Evolutionary conservation across 768 basidiomycete species (phyloP), one percentile per base, ranked within the genome.

Genomic region (Psilocybe subaeruginosa): DNA sequence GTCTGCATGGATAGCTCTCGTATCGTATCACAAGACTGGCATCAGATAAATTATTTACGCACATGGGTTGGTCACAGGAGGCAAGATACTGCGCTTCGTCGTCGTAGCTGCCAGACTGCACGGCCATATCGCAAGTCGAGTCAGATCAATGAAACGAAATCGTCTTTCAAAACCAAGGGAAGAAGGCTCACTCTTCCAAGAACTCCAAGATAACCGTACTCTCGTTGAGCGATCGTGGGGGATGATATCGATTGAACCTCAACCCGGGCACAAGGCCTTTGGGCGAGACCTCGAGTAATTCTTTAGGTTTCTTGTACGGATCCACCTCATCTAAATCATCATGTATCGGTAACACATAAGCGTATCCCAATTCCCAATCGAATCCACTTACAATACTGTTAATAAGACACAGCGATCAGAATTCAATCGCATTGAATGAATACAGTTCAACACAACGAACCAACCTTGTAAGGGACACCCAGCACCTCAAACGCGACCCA

Each of bases 201-300:
- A 82, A 95, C 48, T 92, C 90, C 60, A 93, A 71, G 61, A 93
- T 90, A 35, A 92, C 86, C 0, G 86, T 90, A 68, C 90, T 92
- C 71, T 94, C 93, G 70, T 93, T 90, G 11, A 93, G 73, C 0
- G 86, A 83, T 35, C 85, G 76, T 0, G 89, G 85, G 0, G 87
- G 88, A 51, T 69, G 70, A 61, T 78, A 84, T 3, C 74, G 73
- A 65, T 86, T 74, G 56, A 92, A 72, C 65, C 80, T 83, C 30
- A 91, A 67, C 0, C 81, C 91, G 0, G 92, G 92, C 1, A 95
- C 91, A 3, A 95, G 80, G 0, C 93, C 92, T 67, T 91, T 92
- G 0, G 92, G 91, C 14, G 91, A 93, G 16, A 92, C 78, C 39
- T 90, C 85, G n/a, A 95, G 78, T 17, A 95, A 82, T 33, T 91